Percentiles rank a stretch among this genome's conserved stretches.
Evolutionary conservation across 805 yeast genomes (phyloP).

Genomic region (Monosporozyma solicola): DNA sequence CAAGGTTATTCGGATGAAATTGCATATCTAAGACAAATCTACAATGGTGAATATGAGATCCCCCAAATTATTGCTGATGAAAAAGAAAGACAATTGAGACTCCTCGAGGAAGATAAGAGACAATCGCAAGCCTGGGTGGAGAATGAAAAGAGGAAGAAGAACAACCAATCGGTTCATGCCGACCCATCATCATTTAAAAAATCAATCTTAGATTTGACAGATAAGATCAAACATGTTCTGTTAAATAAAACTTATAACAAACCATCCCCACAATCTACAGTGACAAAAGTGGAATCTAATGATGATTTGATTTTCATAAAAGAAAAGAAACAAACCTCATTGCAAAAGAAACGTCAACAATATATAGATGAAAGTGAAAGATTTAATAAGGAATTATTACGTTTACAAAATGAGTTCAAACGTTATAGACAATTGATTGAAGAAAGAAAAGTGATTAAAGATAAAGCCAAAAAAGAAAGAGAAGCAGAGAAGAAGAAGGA

Average conservation of each 20-base stretch:
- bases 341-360: slow-evolving; percentile 19
- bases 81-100: slow-evolving; percentile 18
- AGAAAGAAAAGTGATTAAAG: slow-evolving; percentile 35
- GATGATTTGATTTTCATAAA: slow-evolving; percentile 24
- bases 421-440: slow-evolving; percentile 37
- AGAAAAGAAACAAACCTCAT: slow-evolving; percentile 21
- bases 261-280: not conserved
- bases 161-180: not conserved
- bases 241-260: slow-evolving; percentile 4
- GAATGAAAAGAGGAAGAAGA: not conserved
- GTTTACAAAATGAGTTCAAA: slow-evolving; percentile 32
- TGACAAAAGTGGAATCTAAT: not conserved
- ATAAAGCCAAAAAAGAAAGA: slow-evolving; percentile 20
- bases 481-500: slow-evolving; percentile 5
- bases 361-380: slow-evolving; percentile 12
- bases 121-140: not conserved
- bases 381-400: slow-evolving; percentile 23
- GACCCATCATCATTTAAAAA: slow-evolving; percentile 6
- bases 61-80: slow-evolving; percentile 23
- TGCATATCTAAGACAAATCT: slow-evolving; percentile 26
- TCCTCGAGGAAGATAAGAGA: slow-evolving; percentile 16
- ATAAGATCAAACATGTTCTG: slow-evolving; percentile 19
- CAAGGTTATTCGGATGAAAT: slow-evolving; percentile 21
- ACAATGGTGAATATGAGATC: slow-evolving; percentile 31
- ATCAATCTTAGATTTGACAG: slow-evolving; percentile 21